Conservation (phyloP, 768 basidiomycete genomes). For the Wakefieldia striispora region DNA sequence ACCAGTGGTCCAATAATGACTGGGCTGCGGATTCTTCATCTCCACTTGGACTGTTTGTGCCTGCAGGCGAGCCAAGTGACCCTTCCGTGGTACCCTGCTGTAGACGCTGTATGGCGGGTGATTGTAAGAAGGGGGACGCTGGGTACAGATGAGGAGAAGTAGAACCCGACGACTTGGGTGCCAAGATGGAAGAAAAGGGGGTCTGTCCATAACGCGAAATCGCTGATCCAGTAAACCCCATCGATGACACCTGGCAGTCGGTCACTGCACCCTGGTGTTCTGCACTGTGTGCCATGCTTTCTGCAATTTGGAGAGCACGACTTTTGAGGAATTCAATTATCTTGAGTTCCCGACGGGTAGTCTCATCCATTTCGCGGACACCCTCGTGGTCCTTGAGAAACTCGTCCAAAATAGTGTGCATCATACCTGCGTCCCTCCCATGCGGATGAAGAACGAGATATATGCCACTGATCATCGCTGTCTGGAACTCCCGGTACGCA, state of each 20-base stretch:
- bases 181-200: constrained; percentile 23
- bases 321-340: constrained; percentile 80
- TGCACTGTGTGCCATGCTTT: constrained; percentile 26
- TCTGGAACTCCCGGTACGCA: constrained; percentile 85
- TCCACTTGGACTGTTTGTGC: constrained; percentile 64
- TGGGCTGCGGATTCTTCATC: constrained; percentile 80
- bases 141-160: constrained; percentile 25
- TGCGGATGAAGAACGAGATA: constrained; percentile 79
- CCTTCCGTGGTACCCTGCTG: constrained; percentile 50
- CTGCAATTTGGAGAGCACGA: constrained; percentile 57
- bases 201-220: constrained; percentile 16
- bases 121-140: constrained; percentile 29
- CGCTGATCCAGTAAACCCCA: constrained; percentile 7
- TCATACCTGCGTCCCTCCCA: constrained; percentile 62
- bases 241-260: constrained; percentile 38
- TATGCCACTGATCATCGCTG: constrained; percentile 86
- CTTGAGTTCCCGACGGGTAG: constrained; percentile 76
- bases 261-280: constrained; percentile 12
- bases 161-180: constrained; percentile 16
- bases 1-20: constrained; percentile 81
- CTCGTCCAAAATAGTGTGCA: constrained; percentile 77
- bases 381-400: constrained; percentile 62
- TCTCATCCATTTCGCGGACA: constrained; percentile 71
- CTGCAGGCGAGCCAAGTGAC: constrained; percentile 55
- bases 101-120: constrained; percentile 60